phyloP scores from a whole-genome alignment of 148 eudicot species.

The Rhododendron ferrugineum region DNA sequence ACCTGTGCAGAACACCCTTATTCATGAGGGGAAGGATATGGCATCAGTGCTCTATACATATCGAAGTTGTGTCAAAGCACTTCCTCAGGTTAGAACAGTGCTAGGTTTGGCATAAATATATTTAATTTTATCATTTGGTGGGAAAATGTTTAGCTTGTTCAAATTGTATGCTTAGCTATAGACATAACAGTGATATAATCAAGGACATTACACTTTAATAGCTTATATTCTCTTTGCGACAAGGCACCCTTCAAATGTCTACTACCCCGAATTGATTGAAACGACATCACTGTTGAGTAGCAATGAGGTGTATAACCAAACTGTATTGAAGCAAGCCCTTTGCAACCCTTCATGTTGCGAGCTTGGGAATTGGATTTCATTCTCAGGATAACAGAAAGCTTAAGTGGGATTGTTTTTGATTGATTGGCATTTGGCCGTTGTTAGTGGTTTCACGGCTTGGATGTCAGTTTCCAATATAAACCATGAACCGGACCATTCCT shows the following conservation, averaged over 20 bases:
- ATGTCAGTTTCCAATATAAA: not conserved
- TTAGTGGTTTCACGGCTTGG: not conserved
- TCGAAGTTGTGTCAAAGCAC: slow-evolving; percentile 96
- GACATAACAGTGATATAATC: not conserved
- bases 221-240: not conserved
- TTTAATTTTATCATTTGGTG: not conserved
- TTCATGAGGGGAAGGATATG: slow-evolving; percentile 92
- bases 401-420: not conserved
- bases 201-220: not conserved
- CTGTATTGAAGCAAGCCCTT: not conserved
- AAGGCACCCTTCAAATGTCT: not conserved
- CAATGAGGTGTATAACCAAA: not conserved
- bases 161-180: not conserved
- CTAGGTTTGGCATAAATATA: not conserved
- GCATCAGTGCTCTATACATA: slow-evolving; percentile 87
- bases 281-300: not conserved
- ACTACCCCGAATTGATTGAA: not conserved
- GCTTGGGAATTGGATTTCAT: not conserved
- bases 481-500: not conserved
- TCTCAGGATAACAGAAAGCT: not conserved
- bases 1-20: slow-evolving; percentile 63
- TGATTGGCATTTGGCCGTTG: not conserved
- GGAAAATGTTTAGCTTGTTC: not conserved
- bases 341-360: not conserved
- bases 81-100: slow-evolving; percentile 70